Percentiles rank a stretch among this genome's conserved stretches.
Conservation (phyloP, 495 filamentous ascomycete species). For the Penicillium diatomitis region DNA sequence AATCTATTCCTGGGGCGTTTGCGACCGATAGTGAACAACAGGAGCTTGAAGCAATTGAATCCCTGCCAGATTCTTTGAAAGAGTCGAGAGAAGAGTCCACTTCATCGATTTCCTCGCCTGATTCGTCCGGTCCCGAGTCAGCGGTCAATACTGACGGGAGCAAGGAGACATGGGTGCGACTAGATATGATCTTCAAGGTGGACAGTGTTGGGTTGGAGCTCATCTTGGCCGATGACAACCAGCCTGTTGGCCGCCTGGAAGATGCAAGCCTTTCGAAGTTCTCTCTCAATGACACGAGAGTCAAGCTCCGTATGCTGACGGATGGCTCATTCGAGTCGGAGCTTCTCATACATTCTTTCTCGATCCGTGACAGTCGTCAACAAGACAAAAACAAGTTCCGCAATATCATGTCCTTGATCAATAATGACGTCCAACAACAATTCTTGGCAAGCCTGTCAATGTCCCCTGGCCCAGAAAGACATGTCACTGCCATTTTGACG, state of each 20-base stretch:
- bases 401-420: slow-evolving; percentile 95
- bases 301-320: slow-evolving; percentile 91
- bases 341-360: slow-evolving; percentile 87
- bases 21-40: slow-evolving; percentile 63
- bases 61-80: slow-evolving; percentile 49
- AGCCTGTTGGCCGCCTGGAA: slow-evolving; percentile 68
- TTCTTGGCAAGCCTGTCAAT: slow-evolving; percentile 97
- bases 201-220: slow-evolving; percentile 81
- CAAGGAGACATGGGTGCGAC: slow-evolving; percentile 75
- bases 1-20: slow-evolving; percentile 81
- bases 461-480: slow-evolving; percentile 73
- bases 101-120: slow-evolving; percentile 38
- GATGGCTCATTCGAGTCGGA: slow-evolving; percentile 91
- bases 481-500: slow-evolving; percentile 85
- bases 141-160: slow-evolving; percentile 54
- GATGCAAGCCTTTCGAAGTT: slow-evolving; percentile 84
- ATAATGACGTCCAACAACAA: slow-evolving; percentile 83
- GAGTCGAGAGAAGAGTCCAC: slow-evolving; percentile 36
- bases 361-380: slow-evolving; percentile 80
- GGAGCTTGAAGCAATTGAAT: slow-evolving; percentile 53
- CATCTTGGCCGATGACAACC: slow-evolving; percentile 62
- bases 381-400: slow-evolving; percentile 88
- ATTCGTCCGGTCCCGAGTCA: slow-evolving; percentile 25
- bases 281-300: slow-evolving; percentile 79
- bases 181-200: slow-evolving; percentile 88